Evolutionary conservation across 306 rosid genomes (phyloP).

Genomic region (barrel medic (Medicago truncatula)): MtrunA17r5.0-ANR NC_053042.1:30154501-30155000

Average conservation of each 20-base stretch:
- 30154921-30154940: slow-evolving; percentile 8
- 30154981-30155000: neutral
- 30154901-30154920: neutral
- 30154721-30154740: slow-evolving; percentile 73
- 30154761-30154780: slow-evolving; percentile 74
- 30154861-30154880: slow-evolving; percentile 81
- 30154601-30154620: no score
- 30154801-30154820: slow-evolving; percentile 62
- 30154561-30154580: no score
- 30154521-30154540: neutral
- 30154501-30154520: neutral
- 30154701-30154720: slow-evolving; percentile 89
- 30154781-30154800: slow-evolving; percentile 78
- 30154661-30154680: neutral
- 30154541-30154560: neutral
- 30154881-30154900: slow-evolving; percentile 59
- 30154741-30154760: slow-evolving; percentile 69
- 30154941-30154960: neutral
- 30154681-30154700: slow-evolving; percentile 38
- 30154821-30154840: slow-evolving; percentile 58
- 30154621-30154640: neutral
- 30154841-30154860: slow-evolving; percentile 86
- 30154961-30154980: slow-evolving; percentile 3
- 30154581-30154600: neutral
- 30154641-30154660: no score